Percentiles rank a stretch among this genome's conserved stretches.
Conservation (phyloP, 2,329 filamentous ascomycete genomes). For the Cylindrodendrum hubeiense region DNA sequence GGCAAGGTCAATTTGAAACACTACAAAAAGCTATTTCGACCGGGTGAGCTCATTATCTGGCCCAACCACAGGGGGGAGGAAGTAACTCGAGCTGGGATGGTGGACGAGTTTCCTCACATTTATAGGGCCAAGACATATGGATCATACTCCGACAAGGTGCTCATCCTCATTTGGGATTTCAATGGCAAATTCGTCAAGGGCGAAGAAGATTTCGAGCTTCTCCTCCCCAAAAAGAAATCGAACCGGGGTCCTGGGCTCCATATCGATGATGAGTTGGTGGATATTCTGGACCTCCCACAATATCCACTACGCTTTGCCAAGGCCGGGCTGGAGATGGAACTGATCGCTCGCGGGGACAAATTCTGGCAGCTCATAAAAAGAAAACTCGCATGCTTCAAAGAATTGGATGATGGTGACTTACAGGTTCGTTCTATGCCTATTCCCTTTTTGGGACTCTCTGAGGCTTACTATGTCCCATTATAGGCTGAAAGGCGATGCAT, state of each 20-base stretch:
- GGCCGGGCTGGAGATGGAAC: neutral
- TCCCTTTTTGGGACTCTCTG: no score
- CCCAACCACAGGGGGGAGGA: no score
- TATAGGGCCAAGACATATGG: no score
- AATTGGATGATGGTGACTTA: neutral
- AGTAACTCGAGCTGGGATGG: neutral
- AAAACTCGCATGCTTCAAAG: constrained; percentile 11
- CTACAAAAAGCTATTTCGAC: neutral
- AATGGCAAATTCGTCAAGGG: neutral
- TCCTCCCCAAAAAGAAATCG: neutral
- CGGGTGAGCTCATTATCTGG: neutral
- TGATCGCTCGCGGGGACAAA: constrained; percentile 12
- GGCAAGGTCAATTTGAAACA: constrained; percentile 2
- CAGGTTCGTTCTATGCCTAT: neutral
- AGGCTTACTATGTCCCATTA: neutral
- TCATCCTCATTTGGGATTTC: neutral
- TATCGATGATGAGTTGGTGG: neutral
- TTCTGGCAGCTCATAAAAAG: constrained; percentile 5
- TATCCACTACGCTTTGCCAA: constrained; percentile 21
- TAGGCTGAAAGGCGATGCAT: constrained; percentile 23
- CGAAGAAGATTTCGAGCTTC: neutral
- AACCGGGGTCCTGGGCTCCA: neutral
- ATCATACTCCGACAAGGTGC: neutral
- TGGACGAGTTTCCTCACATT: neutral
- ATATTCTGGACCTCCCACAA: neutral